Base-by-base conservation (phyloP, 441 rosid genomes). In the Aquilaria agallochum region DNA sequence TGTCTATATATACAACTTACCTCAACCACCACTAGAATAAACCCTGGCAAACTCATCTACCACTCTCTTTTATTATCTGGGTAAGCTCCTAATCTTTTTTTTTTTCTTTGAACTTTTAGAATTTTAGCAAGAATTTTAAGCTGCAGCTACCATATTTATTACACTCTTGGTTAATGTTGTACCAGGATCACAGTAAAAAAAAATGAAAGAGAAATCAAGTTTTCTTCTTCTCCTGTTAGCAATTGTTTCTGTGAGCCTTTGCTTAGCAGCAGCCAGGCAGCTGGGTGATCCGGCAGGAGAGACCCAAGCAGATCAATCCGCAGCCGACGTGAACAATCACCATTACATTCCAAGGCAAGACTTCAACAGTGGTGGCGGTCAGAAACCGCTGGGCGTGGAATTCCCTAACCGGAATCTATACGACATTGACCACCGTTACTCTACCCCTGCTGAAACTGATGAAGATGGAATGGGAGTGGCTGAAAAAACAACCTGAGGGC, bases 301-400 rank as follows among this genome's bases (percentile, higher is more conserved):
- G 27, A 46, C 9, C 2, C 54, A 32, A 30, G 65, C 9, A 5
- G 82, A 32, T 12, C 65, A 82, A 55, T 72, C 80, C 5, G 53
- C 42, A 42, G 72, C 63, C 65, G 66, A 51, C 27, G 65, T 76
- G 55, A 70, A 72, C 55, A 76, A 83, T 62, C 89, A 83, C 72
- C 88, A 85, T 68, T 72, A 72, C 72, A 75, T 81, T 42, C 91
- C 95, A 2, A 70, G 88, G 76, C 65, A 70, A 61, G 77, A 73
- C 50, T 83, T 79, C 50, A 65, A 66, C 59, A 70, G 66, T 64
- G 54, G 74, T 11, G 79, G 13, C 5, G 57, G 52, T 20, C 27
- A 20, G 27, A 20, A 20, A 20, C 27, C 27, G 27, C 27, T 14
- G 66, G 49, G 50, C 65, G 51, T 48, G 65, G 48, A 65, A 62